Percentiles rank a stretch among this genome's conserved stretches.
Evolutionary conservation across 2,329 filamentous ascomycete genomes (phyloP).

Genomic region (Aspergillus sp.): DNA sequence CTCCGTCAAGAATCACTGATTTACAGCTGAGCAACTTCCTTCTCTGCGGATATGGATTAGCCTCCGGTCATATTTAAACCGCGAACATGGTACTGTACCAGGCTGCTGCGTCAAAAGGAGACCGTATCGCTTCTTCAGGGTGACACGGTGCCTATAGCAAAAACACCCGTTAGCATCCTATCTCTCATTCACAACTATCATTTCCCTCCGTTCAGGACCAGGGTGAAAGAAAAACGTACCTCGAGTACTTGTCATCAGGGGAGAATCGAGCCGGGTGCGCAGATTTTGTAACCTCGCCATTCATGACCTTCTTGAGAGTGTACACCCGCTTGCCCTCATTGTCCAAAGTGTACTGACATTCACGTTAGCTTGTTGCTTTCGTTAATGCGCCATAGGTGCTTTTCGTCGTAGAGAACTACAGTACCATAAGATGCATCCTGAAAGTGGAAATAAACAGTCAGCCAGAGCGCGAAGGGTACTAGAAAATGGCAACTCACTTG

Average conservation of each 20-base stretch:
- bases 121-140: constrained; percentile 86
- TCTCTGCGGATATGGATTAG: constrained; percentile 16
- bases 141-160: constrained; percentile 68
- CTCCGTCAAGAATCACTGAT: constrained; percentile 10
- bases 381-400: background rate
- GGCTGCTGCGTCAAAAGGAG: constrained; percentile 73
- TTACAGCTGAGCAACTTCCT: constrained; percentile 24
- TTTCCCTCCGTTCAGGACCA: background rate
- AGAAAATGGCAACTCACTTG: constrained; percentile 19
- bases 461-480: background rate
- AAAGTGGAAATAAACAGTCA: constrained; percentile 3
- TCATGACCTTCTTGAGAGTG: constrained; percentile 75
- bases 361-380: constrained; percentile 3
- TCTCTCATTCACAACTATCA: background rate
- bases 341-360: constrained; percentile 67
- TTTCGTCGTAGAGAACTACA: constrained; percentile 8
- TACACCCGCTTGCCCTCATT: constrained; percentile 78
- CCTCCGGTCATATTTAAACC: background rate
- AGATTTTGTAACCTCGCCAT: constrained; percentile 83
- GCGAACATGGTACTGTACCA: constrained; percentile 32
- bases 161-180: constrained; percentile 1
- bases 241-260: constrained; percentile 96
- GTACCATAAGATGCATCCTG: constrained; percentile 38
- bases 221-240: constrained; percentile 34
- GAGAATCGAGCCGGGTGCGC: constrained; percentile 95